Base-by-base conservation (phyloP, 1,284 basidiomycete genomes). In the Moniliophthora roreri region DNA sequence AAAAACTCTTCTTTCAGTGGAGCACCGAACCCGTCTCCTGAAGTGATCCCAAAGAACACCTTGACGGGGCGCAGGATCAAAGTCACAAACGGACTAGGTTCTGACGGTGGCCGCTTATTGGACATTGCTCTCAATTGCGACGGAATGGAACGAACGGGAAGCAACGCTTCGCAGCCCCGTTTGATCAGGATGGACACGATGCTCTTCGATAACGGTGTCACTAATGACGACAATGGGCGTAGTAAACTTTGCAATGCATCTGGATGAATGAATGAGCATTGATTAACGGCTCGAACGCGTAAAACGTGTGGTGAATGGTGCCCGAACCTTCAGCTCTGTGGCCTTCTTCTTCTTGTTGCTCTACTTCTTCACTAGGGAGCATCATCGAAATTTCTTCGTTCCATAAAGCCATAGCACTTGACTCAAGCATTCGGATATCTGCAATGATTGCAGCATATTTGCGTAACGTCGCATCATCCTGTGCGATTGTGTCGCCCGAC, bases 111-210 rank as follows among this genome's bases (percentile, higher is more conserved):
- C 20, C 80, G 80, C 64, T 86, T 89, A 65, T 81, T 87, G 16
- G 89, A 82, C 80, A 89, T 89, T 0, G 89, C 88, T 50, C 93
- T 80, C 62, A 93, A 91, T 60, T 93, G 91, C 1, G 88, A 89
- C 0, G 93, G 91, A 60, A 97, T 91, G 0, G 91, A 91, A 44
- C 93, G 84, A 46, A 98, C 91, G 9, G 91, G 85, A 35, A 91
- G 82, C 39, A 99, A 80, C 2, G 91, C 86, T 60, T 97, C 95
- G 56, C 85, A 87, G 59, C 89, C 93, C 11, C 93, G 84, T 48
- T 83, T 81, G 5, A 83, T 82, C 20, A 98, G 73, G 52, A 95
- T 85, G 4, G 73, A 64, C n/a, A 89, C 69, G 51, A 95, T 82
- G 56, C 89, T 85, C 16, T 68, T 76, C 1, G 84, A 81, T 52